phyloP scores from a whole-genome alignment of 495 filamentous ascomycete species.

The Haplographium delicatum region DNA sequence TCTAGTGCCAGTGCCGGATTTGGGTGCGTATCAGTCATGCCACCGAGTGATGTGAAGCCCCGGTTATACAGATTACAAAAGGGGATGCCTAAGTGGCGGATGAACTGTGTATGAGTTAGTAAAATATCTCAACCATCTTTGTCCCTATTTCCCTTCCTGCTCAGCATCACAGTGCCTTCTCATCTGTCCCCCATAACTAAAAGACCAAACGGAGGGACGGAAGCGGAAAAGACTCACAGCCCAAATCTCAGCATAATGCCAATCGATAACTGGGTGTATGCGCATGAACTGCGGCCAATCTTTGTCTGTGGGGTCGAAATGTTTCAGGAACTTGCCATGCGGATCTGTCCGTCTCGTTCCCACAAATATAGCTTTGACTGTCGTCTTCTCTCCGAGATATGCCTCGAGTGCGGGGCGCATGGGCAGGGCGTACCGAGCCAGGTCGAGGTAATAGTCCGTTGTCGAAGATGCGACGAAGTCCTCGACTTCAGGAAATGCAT shows the following conservation, averaged over 20 bases:
- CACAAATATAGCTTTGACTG: conserved; percentile 80
- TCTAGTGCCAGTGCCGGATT: conserved; percentile 67
- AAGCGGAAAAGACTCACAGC: conserved; percentile 60
- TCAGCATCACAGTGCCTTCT: no score
- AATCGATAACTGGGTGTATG: conserved; percentile 92
- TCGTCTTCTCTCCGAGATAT: conserved; percentile 60
- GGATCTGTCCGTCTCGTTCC: conserved; percentile 91
- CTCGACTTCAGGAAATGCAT: conserved; percentile 83
- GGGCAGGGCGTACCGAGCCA: conserved; percentile 70
- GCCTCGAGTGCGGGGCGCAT: conserved; percentile 74
- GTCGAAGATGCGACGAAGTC: conserved; percentile 67
- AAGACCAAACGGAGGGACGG: no score
- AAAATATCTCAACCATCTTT: conserved; percentile 20
- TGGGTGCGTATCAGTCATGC: conserved; percentile 82
- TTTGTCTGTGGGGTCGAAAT: conserved; percentile 80
- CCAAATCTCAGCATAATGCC: conserved; percentile 97
- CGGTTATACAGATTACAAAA: conserved; percentile 85
- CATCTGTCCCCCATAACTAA: no score
- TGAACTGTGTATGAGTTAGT: conserved; percentile 73
- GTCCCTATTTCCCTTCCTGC: neutral
- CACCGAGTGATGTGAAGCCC: conserved; percentile 78
- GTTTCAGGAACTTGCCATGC: conserved; percentile 68
- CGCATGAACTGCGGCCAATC: conserved; percentile 94
- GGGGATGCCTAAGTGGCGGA: conserved; percentile 66
- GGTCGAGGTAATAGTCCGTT: conserved; percentile 62